These are phyloP conservation scores for Lentinula sp. DNA, from an alignment of 768 basidiomycete genomes.

Conservation along the genomic window DNA sequence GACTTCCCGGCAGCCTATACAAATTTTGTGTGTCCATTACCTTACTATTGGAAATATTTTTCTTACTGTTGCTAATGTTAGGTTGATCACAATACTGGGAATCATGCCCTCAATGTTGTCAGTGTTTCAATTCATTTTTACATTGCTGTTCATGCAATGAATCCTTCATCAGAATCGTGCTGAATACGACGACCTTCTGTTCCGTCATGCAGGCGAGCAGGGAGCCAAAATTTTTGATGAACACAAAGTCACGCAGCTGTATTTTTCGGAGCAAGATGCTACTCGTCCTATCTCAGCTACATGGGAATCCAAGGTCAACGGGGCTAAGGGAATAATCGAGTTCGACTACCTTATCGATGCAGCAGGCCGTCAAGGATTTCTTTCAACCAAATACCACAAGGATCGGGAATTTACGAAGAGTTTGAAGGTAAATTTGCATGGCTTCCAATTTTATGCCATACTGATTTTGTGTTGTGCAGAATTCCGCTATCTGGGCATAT, in stretches of 20 bases:
- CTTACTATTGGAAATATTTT: background rate
- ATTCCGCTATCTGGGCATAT: conserved; percentile 66
- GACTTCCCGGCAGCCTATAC: background rate
- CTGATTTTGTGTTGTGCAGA: conserved; percentile 14
- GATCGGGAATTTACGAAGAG: conserved; percentile 62
- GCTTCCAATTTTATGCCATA: background rate
- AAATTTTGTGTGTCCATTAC: background rate
- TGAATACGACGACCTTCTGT: conserved; percentile 53
- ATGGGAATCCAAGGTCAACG: conserved; percentile 31
- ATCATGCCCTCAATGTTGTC: conserved; percentile 52
- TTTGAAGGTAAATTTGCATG: conserved; percentile 21
- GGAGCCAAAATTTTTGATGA: conserved; percentile 49
- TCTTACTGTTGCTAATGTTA: conserved; percentile 24
- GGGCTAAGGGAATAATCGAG: conserved; percentile 27
- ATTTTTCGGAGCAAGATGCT: conserved; percentile 22
- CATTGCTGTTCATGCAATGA: too few relatives aligned
- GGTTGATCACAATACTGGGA: conserved; percentile 46
- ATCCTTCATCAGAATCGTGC: conserved; percentile 38
- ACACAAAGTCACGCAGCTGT: conserved; percentile 35
- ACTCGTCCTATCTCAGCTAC: conserved; percentile 41
- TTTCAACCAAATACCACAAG: conserved; percentile 65
- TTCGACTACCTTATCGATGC: conserved; percentile 75
- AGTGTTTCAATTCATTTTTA: conserved; percentile 16
- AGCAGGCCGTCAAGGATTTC: conserved; percentile 63
- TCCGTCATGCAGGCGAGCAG: conserved; percentile 46